Percentiles rank a stretch among this genome's conserved stretches.
Conservation (phyloP, 139 green algal genomes). For the Micromonas commoda region DNA sequence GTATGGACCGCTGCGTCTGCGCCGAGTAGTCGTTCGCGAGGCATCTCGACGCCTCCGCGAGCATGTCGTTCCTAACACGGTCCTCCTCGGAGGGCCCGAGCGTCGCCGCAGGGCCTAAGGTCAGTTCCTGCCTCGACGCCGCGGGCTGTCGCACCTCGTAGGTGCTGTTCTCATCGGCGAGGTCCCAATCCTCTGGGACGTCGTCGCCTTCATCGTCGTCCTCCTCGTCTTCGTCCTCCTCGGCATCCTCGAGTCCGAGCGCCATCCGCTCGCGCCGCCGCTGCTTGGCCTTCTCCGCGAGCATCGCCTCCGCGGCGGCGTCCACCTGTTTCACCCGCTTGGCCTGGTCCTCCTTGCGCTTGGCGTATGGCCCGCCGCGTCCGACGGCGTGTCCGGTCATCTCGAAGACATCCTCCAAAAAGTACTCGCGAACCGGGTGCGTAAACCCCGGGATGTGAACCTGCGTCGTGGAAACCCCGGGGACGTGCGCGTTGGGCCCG, state of each 20-base stretch:
- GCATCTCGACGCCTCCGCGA: neutral
- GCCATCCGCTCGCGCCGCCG: neutral
- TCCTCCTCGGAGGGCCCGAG: neutral
- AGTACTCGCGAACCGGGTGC: slow-evolving; percentile 33
- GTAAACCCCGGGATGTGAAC: slow-evolving; percentile 36
- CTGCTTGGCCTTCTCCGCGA: neutral
- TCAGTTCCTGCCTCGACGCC: neutral
- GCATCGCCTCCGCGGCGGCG: neutral
- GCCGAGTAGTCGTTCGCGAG: neutral
- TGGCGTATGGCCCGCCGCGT: neutral
- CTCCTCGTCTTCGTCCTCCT: neutral
- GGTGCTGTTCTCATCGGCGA: neutral
- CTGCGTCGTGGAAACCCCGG: neutral
- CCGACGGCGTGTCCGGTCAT: slow-evolving; percentile 43
- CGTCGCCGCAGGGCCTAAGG: neutral
- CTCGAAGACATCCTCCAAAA: slow-evolving; percentile 42
- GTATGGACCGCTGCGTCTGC: neutral
- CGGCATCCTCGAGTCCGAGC: neutral
- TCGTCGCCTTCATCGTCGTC: slow-evolving; percentile 14
- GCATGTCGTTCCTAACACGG: neutral
- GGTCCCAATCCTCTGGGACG: slow-evolving; percentile 18
- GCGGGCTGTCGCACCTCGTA: neutral
- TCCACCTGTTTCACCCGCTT: neutral
- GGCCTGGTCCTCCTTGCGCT: slow-evolving; percentile 2
- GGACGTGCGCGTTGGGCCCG: no score